Evolutionary conservation across 2,329 filamentous ascomycete genomes (phyloP).

Genomic region (Trichophyton benhamiae): DNA sequence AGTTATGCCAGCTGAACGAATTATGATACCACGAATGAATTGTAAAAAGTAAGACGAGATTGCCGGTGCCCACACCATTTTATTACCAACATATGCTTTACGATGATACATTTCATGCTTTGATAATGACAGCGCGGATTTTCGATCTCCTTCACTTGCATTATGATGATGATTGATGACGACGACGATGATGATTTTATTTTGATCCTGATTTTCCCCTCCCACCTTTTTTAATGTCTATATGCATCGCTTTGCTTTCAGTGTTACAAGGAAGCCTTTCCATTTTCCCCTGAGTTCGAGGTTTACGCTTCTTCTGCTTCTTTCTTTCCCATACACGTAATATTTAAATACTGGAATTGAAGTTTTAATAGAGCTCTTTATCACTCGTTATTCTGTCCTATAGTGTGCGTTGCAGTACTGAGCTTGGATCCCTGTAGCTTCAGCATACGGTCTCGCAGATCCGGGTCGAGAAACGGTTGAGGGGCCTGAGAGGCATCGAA

Average conservation of each 20-base stretch:
- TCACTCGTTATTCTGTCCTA: neutral
- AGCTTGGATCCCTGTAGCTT: neutral
- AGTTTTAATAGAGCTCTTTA: neutral
- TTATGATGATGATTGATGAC: neutral
- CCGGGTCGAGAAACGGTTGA: slow-evolving; percentile 13
- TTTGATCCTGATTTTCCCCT: neutral
- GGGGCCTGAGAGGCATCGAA: slow-evolving; percentile 12
- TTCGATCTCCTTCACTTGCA: neutral
- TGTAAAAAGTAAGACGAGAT: neutral
- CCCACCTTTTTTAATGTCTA: neutral
- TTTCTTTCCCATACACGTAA: neutral
- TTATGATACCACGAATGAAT: neutral
- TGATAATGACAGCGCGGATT: neutral
- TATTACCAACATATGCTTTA: neutral
- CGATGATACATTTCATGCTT: neutral
- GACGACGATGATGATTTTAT: neutral
- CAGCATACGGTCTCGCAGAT: neutral
- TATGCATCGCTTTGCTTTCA: neutral
- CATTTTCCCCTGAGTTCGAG: neutral
- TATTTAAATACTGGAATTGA: neutral
- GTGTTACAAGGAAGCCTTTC: neutral
- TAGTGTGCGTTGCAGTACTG: neutral
- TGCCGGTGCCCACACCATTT: neutral
- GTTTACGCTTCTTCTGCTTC: neutral
- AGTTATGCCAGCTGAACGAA: neutral